phyloP scores from a whole-genome alignment of 2,329 filamentous ascomycete genomes.

The Colletotrichum orbiculare region DNA sequence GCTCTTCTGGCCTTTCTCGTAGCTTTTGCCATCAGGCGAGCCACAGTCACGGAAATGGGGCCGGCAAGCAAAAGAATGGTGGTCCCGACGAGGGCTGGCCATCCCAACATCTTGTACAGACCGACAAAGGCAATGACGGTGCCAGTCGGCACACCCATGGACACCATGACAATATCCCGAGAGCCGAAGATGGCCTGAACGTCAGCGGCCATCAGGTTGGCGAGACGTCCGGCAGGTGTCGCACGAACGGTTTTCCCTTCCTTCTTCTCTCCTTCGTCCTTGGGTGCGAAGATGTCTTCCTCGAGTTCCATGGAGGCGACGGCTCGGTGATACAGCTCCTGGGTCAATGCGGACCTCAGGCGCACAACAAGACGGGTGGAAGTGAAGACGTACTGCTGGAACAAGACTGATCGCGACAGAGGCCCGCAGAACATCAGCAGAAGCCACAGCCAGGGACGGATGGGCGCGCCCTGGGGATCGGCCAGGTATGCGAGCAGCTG shows the following conservation, averaged over 20 bases:
- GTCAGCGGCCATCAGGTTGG: constrained; percentile 69
- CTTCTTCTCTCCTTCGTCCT: constrained; percentile 38
- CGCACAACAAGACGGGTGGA: constrained; percentile 67
- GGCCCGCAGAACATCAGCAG: constrained; percentile 64
- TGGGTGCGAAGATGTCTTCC: constrained; percentile 59
- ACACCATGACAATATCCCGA: constrained; percentile 61
- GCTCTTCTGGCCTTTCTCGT: constrained; percentile 63
- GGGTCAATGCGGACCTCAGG: constrained; percentile 66
- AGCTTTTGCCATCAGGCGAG: constrained; percentile 59
- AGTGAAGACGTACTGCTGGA: constrained; percentile 68
- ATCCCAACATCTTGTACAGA: constrained; percentile 66
- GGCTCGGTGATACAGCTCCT: constrained; percentile 67
- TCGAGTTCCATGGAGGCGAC: constrained; percentile 67
- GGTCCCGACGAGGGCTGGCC: constrained; percentile 65
- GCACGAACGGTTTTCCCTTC: constrained; percentile 42
- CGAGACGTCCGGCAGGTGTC: constrained; percentile 61
- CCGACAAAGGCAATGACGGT: constrained; percentile 60
- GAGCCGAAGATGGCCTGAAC: constrained; percentile 65
- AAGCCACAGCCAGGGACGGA: constrained; percentile 65
- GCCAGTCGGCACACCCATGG: constrained; percentile 58
- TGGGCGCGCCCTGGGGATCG: constrained; percentile 54
- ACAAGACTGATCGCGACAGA: constrained; percentile 58
- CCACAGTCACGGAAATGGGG: constrained; percentile 62
- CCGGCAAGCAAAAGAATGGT: constrained; percentile 58
- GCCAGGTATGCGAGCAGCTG: constrained; percentile 63